phyloP scores from a whole-genome alignment of 108 stramenopile species.

The Pseudonitzschia multiseries region DNA sequence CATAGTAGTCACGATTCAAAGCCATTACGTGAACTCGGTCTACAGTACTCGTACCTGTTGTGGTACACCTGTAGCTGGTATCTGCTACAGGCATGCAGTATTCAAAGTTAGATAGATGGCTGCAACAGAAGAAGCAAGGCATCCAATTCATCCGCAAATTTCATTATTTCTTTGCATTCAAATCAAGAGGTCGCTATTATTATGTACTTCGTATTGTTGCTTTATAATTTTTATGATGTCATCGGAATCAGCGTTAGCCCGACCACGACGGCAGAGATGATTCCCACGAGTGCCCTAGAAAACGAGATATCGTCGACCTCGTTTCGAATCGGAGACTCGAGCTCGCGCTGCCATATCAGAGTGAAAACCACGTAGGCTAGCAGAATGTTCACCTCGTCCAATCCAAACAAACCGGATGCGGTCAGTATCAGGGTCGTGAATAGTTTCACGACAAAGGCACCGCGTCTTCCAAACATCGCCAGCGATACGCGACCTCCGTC shows the following conservation, averaged over 20 bases:
- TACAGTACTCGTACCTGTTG: no score
- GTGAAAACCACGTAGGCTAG: constrained; percentile 54
- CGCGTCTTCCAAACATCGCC: constrained; percentile 71
- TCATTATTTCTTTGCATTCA: no score
- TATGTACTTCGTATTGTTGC: no score
- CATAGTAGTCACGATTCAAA: no score
- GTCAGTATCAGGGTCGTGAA: constrained; percentile 45
- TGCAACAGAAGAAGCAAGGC: no score
- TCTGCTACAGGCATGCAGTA: no score
- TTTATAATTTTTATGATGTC: constrained; percentile 15
- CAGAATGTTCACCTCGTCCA: constrained; percentile 51
- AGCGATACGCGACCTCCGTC: constrained; percentile 73
- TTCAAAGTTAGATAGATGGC: no score
- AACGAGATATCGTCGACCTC: constrained; percentile 72
- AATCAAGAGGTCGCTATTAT: no score
- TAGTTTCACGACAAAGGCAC: constrained; percentile 53
- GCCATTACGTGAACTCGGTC: no score
- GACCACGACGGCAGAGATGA: constrained; percentile 47
- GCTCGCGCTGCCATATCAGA: constrained; percentile 64
- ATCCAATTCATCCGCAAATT: no score
- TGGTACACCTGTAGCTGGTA: no score
- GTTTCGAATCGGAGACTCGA: constrained; percentile 59
- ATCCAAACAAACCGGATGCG: constrained; percentile 61
- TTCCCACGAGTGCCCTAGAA: constrained; percentile 48
- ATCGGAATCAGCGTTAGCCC: constrained; percentile 50